These are phyloP conservation scores for Penicillium sp. DNA, from an alignment of 2,329 filamentous ascomycete genomes.

Conservation along the genomic window DNA sequence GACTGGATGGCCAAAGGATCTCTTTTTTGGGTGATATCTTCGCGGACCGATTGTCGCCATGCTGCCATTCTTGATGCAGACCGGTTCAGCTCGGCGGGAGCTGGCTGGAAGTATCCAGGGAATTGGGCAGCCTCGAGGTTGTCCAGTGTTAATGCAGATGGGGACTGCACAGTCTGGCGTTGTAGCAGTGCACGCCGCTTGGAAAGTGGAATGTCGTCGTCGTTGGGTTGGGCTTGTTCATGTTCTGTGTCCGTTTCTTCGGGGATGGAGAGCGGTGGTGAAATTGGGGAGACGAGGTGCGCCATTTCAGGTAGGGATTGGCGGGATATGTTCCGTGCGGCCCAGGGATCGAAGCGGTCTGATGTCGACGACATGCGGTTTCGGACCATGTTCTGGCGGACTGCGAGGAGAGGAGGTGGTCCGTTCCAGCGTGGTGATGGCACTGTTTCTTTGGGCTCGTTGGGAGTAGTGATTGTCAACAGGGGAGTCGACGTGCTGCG, in stretches of 20 bases:
- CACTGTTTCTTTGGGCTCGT: slow-evolving; percentile 12
- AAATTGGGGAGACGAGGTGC: slow-evolving; percentile 16
- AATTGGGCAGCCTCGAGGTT: slow-evolving; percentile 6
- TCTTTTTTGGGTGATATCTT: slow-evolving; percentile 52
- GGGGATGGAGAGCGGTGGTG: slow-evolving; percentile 14
- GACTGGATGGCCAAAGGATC: slow-evolving; percentile 31
- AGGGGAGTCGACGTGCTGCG: slow-evolving; percentile 21
- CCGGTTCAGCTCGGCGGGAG: slow-evolving; percentile 14
- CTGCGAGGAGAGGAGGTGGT: slow-evolving; percentile 50
- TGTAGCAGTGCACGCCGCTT: slow-evolving; percentile 62
- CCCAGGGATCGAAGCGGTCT: slow-evolving; percentile 30
- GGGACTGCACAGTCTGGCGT: slow-evolving; percentile 47
- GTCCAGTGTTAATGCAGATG: slow-evolving; percentile 53
- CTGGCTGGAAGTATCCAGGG: slow-evolving; percentile 8
- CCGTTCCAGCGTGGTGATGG: slow-evolving; percentile 26
- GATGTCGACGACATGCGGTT: slow-evolving; percentile 38
- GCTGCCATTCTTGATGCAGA: slow-evolving; percentile 59
- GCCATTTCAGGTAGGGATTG: slow-evolving; percentile 22
- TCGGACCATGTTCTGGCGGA: slow-evolving; percentile 52
- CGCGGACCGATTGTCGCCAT: slow-evolving; percentile 64
- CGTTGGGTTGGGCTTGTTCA: slow-evolving; percentile 25
- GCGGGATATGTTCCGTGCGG: slow-evolving; percentile 25
- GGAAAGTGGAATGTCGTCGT: slow-evolving; percentile 69
- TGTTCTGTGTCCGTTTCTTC: slow-evolving; percentile 21
- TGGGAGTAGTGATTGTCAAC: slow-evolving; percentile 15